A percentile compares a stretch with the other conserved stretches of the same genome.
phyloP scores from a whole-genome alignment of 2,329 filamentous ascomycete species.

The Sclerotinia minor region DNA sequence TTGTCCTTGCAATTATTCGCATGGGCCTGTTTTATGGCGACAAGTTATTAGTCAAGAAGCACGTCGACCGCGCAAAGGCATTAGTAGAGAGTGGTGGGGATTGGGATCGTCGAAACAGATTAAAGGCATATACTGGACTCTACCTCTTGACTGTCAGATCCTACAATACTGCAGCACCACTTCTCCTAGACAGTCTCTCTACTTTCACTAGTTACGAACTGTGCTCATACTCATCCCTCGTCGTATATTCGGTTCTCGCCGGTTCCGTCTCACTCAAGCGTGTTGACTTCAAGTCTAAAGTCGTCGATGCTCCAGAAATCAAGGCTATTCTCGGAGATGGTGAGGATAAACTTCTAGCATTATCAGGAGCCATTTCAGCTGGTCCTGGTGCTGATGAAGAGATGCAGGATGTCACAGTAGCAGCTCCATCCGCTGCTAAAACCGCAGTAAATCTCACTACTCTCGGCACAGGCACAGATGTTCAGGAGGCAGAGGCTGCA shows the following conservation, averaged over 20 bases:
- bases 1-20: conserved; percentile 94
- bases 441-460: conserved; percentile 86
- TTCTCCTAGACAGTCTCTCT: conserved; percentile 93
- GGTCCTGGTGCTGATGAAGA: conserved; percentile 80
- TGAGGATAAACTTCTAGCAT: conserved; percentile 81
- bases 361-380: conserved; percentile 77
- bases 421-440: conserved; percentile 55
- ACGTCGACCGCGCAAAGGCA: conserved; percentile 82
- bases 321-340: conserved; percentile 91
- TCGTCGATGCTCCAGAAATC: conserved; percentile 97
- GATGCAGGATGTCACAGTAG: conserved; percentile 61
- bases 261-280: conserved; percentile 93
- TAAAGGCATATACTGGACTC: conserved; percentile 97
- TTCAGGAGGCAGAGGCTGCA: conserved; percentile 75
- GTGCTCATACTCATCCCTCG: conserved; percentile 92
- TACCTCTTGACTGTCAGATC: conserved; percentile 90
- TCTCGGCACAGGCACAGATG: conserved; percentile 67
- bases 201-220: conserved; percentile 99
- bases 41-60: conserved; percentile 88
- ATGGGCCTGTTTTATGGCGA: conserved; percentile 96
- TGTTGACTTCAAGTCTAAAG: conserved; percentile 98
- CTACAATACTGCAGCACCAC: conserved; percentile 83
- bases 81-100: conserved; percentile 94
- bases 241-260: conserved; percentile 92
- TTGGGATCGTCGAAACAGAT: conserved; percentile 96